These are phyloP conservation scores for Colletotrichum siamense DNA, from an alignment of 2,329 filamentous ascomycete species.

Conservation along the genomic window DNA sequence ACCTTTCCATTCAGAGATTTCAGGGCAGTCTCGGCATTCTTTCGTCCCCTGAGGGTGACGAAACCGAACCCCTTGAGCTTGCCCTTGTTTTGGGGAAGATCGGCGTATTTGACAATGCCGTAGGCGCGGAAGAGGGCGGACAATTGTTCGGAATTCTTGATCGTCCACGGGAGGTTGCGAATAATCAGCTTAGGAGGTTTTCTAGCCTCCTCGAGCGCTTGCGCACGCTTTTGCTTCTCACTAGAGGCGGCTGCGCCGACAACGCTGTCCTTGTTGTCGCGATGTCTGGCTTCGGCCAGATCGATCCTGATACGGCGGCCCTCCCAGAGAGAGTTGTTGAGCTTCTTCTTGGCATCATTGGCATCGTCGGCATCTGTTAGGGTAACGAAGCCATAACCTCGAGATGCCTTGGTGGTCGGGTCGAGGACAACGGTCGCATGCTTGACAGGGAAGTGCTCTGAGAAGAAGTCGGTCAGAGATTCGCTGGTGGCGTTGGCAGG, in stretches of 20 bases:
- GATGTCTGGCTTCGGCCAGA: slow-evolving; percentile 83
- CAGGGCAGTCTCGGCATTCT: slow-evolving; percentile 91
- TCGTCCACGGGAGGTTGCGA: slow-evolving; percentile 93
- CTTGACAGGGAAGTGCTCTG: slow-evolving; percentile 91
- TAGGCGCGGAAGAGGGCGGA: slow-evolving; percentile 81
- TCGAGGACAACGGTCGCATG: slow-evolving; percentile 94
- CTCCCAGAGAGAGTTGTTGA: slow-evolving; percentile 79
- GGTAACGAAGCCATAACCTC: slow-evolving; percentile 96
- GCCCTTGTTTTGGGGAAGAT: slow-evolving; percentile 79
- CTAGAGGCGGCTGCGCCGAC: slow-evolving; percentile 42
- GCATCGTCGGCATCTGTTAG: slow-evolving; percentile 95
- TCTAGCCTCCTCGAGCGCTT: slow-evolving; percentile 64
- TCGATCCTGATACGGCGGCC: slow-evolving; percentile 87
- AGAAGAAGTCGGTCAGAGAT: slow-evolving; percentile 86
- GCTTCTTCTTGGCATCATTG: slow-evolving; percentile 76
- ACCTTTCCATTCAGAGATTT: slow-evolving; percentile 86
- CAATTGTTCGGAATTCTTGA: slow-evolving; percentile 86
- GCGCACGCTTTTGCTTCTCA: slow-evolving; percentile 59
- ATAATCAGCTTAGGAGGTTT: slow-evolving; percentile 82
- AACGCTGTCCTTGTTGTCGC: slow-evolving; percentile 50
- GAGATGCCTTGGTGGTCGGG: slow-evolving; percentile 82
- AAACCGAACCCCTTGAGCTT: slow-evolving; percentile 91
- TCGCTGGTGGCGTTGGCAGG: slow-evolving; percentile 81
- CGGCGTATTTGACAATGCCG: slow-evolving; percentile 89
- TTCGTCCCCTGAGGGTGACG: slow-evolving; percentile 83